A percentile compares a stretch with the other conserved stretches of the same genome.
Evolutionary conservation across 371 early-diverging fungal genomes (phyloP).

Genomic region (Vittaforma corneae): DNA sequence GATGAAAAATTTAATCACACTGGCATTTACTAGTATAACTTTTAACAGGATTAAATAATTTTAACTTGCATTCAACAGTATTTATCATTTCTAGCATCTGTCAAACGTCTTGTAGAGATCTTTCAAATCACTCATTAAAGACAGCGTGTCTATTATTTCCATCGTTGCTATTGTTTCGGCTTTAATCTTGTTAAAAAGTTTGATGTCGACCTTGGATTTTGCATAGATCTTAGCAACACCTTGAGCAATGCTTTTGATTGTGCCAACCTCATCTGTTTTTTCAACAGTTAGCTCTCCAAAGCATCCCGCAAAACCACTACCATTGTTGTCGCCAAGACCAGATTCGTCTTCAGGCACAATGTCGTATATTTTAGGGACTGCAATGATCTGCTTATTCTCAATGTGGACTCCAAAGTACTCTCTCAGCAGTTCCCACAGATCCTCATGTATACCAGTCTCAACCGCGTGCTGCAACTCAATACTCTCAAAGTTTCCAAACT

Average conservation of each 20-base stretch:
- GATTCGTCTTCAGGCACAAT: not conserved
- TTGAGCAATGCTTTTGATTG: not conserved
- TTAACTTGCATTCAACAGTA: too few species aligned
- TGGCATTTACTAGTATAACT: too few species aligned
- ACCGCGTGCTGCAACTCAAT: not conserved
- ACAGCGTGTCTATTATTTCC: not conserved
- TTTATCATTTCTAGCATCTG: constrained; percentile 1
- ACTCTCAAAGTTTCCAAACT: constrained; percentile 4
- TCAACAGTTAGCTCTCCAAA: too few species aligned
- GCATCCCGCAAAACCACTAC: too few species aligned
- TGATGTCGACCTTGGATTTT: not conserved
- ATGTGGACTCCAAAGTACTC: constrained; percentile 5
- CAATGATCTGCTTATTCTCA: not conserved
- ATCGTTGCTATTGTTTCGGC: not conserved
- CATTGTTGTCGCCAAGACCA: too few species aligned
- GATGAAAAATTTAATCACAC: too few species aligned
- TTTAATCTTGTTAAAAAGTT: constrained; percentile 4
- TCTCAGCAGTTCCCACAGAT: not conserved
- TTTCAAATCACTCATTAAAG: not conserved
- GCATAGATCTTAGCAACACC: constrained; percentile 1
- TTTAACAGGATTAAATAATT: too few species aligned
- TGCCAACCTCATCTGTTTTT: not conserved
- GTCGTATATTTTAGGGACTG: constrained; percentile 1
- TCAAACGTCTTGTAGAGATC: constrained; percentile 6
- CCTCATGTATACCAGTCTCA: not conserved